phyloP scores from a whole-genome alignment of 257 asterid species.

The Hygrophila difformis region DNA sequence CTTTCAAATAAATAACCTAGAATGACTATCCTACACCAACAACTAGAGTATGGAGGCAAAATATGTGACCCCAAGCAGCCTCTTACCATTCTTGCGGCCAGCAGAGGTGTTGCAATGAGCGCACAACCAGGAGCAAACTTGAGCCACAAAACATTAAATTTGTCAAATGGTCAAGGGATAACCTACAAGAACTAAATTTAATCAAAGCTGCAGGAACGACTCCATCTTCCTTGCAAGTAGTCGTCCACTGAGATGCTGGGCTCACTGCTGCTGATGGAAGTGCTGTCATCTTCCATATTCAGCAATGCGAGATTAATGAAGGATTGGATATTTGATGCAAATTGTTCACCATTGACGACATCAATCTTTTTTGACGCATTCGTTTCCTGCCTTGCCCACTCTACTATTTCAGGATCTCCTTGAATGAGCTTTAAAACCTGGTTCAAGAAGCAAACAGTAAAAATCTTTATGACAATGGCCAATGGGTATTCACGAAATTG shows the following conservation, averaged over 20 bases:
- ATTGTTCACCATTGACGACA: conserved; percentile 34
- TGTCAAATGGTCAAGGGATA: too few species aligned
- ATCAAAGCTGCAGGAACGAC: conserved; percentile 69
- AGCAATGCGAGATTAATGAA: conserved; percentile 70
- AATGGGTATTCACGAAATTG: too few species aligned
- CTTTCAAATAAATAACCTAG: too few species aligned
- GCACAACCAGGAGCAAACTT: too few species aligned
- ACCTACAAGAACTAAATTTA: conserved; percentile 7
- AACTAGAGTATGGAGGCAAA: too few species aligned
- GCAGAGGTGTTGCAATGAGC: too few species aligned
- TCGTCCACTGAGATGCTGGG: conserved; percentile 73
- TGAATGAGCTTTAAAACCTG: conserved; percentile 73
- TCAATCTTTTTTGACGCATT: conserved; percentile 32
- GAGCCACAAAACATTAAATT: too few species aligned
- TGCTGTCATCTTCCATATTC: conserved; percentile 63
- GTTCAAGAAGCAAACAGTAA: not conserved
- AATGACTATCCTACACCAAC: too few species aligned
- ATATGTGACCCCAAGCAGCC: too few species aligned
- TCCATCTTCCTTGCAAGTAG: conserved; percentile 71
- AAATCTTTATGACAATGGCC: not conserved
- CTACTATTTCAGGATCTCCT: conserved; percentile 43
- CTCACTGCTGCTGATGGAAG: conserved; percentile 53
- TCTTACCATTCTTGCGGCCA: too few species aligned
- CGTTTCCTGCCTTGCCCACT: conserved; percentile 56
- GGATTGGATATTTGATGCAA: conserved; percentile 49